Percentiles rank a stretch among this genome's conserved stretches.
phyloP scores from a whole-genome alignment of 164 flowering plant species.

The Vitis cinerea region DNA sequence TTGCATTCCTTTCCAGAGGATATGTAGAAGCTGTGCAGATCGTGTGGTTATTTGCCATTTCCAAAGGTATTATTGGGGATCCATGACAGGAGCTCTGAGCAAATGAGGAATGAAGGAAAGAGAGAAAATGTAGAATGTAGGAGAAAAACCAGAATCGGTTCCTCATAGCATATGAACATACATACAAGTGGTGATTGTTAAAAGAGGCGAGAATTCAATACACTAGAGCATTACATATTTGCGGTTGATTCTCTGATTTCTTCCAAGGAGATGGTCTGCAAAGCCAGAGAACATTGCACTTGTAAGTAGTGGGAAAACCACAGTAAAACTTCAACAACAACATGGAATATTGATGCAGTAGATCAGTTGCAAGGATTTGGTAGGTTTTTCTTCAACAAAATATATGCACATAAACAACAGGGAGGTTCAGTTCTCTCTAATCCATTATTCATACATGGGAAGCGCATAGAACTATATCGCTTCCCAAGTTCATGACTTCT shows the following conservation, averaged over 20 bases:
- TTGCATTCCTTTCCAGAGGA: no score
- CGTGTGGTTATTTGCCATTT: no score
- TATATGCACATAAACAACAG: no score
- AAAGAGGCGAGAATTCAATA: constrained; percentile 1
- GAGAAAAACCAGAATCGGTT: neutral
- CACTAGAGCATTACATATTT: constrained; percentile 41
- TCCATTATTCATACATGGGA: no score
- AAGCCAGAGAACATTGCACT: constrained; percentile 2
- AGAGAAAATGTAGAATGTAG: neutral
- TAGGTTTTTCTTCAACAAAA: no score
- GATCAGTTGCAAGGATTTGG: no score
- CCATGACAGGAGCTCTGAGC: neutral
- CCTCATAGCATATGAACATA: neutral
- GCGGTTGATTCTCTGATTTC: constrained; percentile 77
- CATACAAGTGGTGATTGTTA: constrained; percentile 12
- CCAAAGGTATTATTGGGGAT: no score
- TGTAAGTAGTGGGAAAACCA: neutral
- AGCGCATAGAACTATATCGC: no score
- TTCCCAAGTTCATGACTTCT: no score
- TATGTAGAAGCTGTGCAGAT: no score
- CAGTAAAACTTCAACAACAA: neutral
- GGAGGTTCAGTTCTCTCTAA: no score
- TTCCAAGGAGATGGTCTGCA: constrained; percentile 70
- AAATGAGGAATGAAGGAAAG: constrained; percentile 1
- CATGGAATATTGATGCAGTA: no score